Evolutionary conservation across 1,284 basidiomycete species (phyloP), one percentile per base, ranked within the genome.

Genomic region (Trichosporon sp.): DNA sequence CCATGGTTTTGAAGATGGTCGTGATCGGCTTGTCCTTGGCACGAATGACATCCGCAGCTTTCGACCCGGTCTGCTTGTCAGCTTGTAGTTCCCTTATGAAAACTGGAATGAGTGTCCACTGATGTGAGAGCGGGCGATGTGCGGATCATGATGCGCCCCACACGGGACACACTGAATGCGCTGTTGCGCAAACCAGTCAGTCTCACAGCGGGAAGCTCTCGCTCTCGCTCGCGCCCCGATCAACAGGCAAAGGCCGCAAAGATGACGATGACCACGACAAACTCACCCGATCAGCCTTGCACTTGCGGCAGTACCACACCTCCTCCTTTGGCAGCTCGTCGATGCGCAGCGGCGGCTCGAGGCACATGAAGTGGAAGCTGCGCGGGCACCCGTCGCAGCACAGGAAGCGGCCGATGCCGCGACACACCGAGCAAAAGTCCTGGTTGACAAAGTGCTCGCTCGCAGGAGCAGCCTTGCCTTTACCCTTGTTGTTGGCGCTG

Each of bases 371-470:
- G 81, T 99, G 95, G 79, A 97, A 99, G 23, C 93, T 92, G 69
- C 90, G 85, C 32, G 95, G 92, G 77, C 96, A 99, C 13, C 95
- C 94, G 77, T 99, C 95, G 80, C 95, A 99, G 78, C 97, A 98
- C 9, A 95, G 86, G 65, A 95, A 83, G 62, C 94, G 90, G 29
- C 85, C 85, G 58, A 83, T 82, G 13, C 84, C 84, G 29, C 88
- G 86, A 80, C 95, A 98, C 1, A 91, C 86, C 59, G 93, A 95
- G 78, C 95, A 98, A 74, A 91, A 92, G 78, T 98, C 95, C 77
- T 97, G 89, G 80, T 98, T 98, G 62, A 76, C 73, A 56, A 73
- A 67, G 23, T 74, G 70, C 27, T 54, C 49, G 49, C 27, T 31
- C 4, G 29, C 37, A 1, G 60, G 62, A 14, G 72, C 71, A 4